Evolutionary conservation across 31 red algal species (phyloP).

Genomic region (Endocladia muricata): DNA sequence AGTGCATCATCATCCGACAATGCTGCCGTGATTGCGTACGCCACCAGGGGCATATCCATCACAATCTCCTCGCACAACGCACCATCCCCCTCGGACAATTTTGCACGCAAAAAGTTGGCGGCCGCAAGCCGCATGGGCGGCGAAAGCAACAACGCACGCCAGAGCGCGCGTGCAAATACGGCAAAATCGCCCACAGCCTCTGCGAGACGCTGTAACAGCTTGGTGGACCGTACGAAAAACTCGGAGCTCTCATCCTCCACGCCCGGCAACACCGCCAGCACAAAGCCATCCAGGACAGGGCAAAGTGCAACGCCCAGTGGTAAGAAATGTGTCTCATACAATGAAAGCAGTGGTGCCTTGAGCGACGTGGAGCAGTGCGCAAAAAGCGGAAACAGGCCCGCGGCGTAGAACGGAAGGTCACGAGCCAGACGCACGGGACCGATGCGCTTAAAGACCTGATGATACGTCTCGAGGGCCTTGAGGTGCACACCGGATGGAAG

Average conservation of each 20-base stretch:
- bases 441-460: constrained; percentile 84
- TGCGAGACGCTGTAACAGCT: constrained; percentile 66
- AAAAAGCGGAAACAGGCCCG: constrained; percentile 93
- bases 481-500: constrained; percentile 89
- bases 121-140: constrained; percentile 69
- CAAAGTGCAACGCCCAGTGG: constrained; percentile 55
- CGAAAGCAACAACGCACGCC: constrained; percentile 80
- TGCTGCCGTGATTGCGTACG: constrained; percentile 75
- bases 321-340: constrained; percentile 83
- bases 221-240: constrained; percentile 44
- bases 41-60: constrained; percentile 66
- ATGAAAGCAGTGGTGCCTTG: constrained; percentile 70
- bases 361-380: constrained; percentile 81
- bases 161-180: constrained; percentile 73
- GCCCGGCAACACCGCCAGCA: constrained; percentile 86
- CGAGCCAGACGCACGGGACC: constrained; percentile 47
- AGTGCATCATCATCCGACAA: constrained; percentile 77
- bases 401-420: constrained; percentile 82
- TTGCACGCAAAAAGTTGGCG: constrained; percentile 51
- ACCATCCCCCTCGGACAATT: constrained; percentile 24
- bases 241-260: constrained; percentile 91
- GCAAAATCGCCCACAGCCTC: constrained; percentile 27
- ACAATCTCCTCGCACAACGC: constrained; percentile 38
- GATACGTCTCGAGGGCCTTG: constrained; percentile 95
- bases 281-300: constrained; percentile 72